These are phyloP conservation scores for Xylaria hypoxylon DNA, from an alignment of 2,329 filamentous ascomycete genomes.

Conservation along the genomic window DNA sequence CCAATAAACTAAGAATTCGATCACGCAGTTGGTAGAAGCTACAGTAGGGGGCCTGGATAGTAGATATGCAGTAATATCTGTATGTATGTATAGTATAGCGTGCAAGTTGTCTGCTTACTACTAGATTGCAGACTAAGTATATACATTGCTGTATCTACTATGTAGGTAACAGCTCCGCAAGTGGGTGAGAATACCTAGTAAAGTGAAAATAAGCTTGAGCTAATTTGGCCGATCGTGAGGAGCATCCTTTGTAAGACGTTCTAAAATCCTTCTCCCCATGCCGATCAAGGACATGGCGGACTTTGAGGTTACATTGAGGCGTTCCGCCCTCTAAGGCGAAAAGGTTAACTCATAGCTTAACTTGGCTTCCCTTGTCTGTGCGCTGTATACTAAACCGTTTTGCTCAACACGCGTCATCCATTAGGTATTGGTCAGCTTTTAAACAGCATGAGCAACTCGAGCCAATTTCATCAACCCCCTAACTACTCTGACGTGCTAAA, in stretches of 20 bases:
- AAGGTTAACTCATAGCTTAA: constrained; percentile 15
- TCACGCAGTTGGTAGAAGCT: not conserved
- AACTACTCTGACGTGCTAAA: too few relatives aligned
- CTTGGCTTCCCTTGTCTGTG: constrained; percentile 8
- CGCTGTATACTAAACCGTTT: not conserved
- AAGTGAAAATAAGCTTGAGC: constrained; percentile 1
- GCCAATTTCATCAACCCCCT: not conserved
- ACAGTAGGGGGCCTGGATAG: too few relatives aligned
- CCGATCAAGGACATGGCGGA: not conserved
- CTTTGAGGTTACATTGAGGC: constrained; percentile 15
- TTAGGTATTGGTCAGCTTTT: not conserved
- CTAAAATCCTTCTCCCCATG: not conserved
- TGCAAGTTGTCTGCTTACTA: constrained; percentile 8
- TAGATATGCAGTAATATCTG: not conserved
- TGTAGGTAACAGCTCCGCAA: not conserved
- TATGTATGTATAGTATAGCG: not conserved
- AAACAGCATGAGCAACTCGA: not conserved
- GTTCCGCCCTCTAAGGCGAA: not conserved
- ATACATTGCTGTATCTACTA: not conserved
- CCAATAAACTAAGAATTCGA: constrained; percentile 11
- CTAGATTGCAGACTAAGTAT: not conserved
- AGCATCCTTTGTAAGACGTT: not conserved
- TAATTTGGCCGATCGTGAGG: not conserved
- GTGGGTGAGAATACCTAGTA: not conserved
- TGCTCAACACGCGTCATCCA: not conserved